Evolutionary conservation across 192 early-diverging fungal genomes (phyloP).

Genomic region (Umbelopsis sp.): DNA sequence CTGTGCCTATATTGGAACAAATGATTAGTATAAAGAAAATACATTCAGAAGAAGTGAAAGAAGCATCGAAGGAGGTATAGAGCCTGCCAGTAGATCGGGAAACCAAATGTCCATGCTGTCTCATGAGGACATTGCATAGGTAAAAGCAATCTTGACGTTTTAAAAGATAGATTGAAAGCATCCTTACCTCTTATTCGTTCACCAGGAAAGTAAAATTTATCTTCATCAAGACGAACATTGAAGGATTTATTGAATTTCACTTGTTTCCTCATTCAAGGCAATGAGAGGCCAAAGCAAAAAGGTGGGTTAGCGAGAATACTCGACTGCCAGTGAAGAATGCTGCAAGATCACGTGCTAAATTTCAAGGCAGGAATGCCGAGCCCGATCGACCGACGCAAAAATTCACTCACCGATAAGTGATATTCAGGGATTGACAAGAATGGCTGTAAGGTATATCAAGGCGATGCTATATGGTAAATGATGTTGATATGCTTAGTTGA

Average conservation of each 20-base stretch:
- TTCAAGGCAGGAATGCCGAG: too few relatives aligned
- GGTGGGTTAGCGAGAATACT: neutral
- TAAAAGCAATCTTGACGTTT: too few relatives aligned
- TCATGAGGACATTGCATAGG: neutral
- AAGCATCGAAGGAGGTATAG: neutral
- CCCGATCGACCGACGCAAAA: too few relatives aligned
- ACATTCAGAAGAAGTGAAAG: neutral
- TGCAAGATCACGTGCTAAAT: too few relatives aligned
- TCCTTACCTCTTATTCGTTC: slow-evolving; percentile 36
- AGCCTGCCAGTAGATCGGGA: neutral
- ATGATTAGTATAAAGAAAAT: neutral
- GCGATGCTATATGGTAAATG: too few relatives aligned
- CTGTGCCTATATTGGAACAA: slow-evolving; percentile 18
- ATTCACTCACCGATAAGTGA: too few relatives aligned
- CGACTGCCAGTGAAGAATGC: neutral
- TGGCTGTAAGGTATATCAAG: too few relatives aligned
- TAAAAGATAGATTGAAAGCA: neutral
- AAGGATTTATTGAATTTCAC: slow-evolving; percentile 24
- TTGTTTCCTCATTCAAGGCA: slow-evolving; percentile 12
- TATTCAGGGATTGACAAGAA: too few relatives aligned
- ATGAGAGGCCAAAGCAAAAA: slow-evolving; percentile 12
- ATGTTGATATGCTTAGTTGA: too few relatives aligned
- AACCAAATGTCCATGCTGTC: neutral
- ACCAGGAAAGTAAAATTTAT: slow-evolving; percentile 44
- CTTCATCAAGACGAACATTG: slow-evolving; percentile 35